These are phyloP conservation scores for Cystobasidium ongulense DNA, from an alignment of 768 basidiomycete genomes.

Conservation along the genomic window DNA sequence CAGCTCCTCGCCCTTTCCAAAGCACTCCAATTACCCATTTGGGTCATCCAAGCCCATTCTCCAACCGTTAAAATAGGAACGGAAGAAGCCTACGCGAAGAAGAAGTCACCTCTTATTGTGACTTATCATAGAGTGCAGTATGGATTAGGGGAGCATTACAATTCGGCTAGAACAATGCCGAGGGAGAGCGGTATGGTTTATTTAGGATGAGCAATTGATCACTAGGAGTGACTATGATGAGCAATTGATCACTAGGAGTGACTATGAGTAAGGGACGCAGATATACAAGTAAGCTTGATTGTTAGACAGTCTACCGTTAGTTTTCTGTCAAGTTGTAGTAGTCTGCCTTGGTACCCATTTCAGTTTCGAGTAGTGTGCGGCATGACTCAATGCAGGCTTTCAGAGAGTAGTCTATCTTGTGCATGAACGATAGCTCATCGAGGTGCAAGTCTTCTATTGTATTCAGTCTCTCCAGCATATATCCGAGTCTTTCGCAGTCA, in stretches of 20 bases:
- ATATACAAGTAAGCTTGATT: not conserved
- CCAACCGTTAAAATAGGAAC: constrained; percentile 64
- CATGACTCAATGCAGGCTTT: too few relatives aligned
- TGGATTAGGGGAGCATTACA: constrained; percentile 14
- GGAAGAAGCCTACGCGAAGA: constrained; percentile 50
- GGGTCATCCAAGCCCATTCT: constrained; percentile 74
- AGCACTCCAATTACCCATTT: constrained; percentile 72
- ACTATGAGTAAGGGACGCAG: not conserved
- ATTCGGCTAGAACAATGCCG: not conserved
- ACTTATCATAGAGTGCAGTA: constrained; percentile 14
- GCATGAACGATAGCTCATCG: too few relatives aligned
- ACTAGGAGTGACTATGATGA: not conserved
- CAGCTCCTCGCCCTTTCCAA: constrained; percentile 74
- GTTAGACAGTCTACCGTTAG: too few relatives aligned
- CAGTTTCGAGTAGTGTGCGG: too few relatives aligned
- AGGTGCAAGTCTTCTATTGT: too few relatives aligned
- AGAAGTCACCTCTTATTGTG: not conserved
- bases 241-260: not conserved
- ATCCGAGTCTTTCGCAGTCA: not conserved
- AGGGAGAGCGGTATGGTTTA: not conserved
- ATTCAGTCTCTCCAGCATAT: not conserved
- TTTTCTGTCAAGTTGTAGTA: too few relatives aligned
- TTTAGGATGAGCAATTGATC: not conserved
- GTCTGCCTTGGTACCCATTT: too few relatives aligned
- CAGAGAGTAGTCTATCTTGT: too few relatives aligned